These are phyloP conservation scores for Botryotinia globosa DNA, from an alignment of 2,329 filamentous ascomycete species.

Conservation along the genomic window DNA sequence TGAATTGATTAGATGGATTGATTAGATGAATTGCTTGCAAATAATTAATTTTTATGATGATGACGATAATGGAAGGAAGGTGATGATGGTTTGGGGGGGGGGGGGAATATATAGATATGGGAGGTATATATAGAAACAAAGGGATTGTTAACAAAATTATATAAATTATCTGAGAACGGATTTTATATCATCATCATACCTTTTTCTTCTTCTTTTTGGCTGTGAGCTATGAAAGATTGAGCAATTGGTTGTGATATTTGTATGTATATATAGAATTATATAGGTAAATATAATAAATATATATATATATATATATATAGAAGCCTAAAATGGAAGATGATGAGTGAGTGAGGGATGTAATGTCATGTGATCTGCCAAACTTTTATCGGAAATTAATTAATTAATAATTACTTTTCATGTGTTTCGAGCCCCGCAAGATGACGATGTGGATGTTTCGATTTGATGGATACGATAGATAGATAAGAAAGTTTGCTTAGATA, in stretches of 20 bases:
- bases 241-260: background rate
- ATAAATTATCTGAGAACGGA: background rate
- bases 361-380: background rate
- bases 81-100: background rate
- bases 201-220: background rate
- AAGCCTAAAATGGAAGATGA: background rate
- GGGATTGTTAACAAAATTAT: background rate
- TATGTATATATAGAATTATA: no score
- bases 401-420: conserved; percentile 4
- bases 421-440: background rate
- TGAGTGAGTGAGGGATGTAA: background rate
- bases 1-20: no score
- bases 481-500: background rate
- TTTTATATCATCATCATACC: background rate
- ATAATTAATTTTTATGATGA: background rate
- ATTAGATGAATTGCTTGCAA: background rate
- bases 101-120: background rate
- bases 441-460: conserved; percentile 3
- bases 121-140: background rate
- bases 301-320: no score
- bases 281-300: no score
- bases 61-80: background rate
- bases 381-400: background rate
- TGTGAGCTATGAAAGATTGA: background rate
- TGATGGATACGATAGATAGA: background rate